Evolutionary conservation across 768 basidiomycete genomes (phyloP).

Genomic region (Amanita muscaria): DNA sequence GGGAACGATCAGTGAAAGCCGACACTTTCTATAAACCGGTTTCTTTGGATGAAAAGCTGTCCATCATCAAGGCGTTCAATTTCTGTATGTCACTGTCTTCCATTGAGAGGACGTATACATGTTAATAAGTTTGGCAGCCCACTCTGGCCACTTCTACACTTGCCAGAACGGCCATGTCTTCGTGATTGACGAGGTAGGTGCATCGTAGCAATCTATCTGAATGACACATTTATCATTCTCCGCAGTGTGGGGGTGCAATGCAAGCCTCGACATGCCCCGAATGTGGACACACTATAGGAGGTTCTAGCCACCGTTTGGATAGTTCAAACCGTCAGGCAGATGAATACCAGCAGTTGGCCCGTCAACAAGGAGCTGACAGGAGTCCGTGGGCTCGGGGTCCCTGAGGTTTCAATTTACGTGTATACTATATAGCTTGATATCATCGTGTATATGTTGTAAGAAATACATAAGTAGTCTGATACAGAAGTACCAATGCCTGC

Average conservation of each 20-base stretch:
- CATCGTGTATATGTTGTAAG: too few relatives aligned
- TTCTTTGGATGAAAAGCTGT: conserved; percentile 43
- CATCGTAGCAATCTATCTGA: not conserved
- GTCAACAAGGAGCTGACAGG: conserved; percentile 17
- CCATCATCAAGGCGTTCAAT: conserved; percentile 39
- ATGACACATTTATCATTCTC: not conserved
- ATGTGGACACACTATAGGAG: conserved; percentile 47
- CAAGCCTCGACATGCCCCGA: conserved; percentile 43
- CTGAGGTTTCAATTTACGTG: not conserved
- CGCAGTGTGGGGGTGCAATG: conserved; percentile 53
- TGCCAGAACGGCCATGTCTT: conserved; percentile 57
- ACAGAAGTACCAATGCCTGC: too few relatives aligned
- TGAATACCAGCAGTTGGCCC: conserved; percentile 40
- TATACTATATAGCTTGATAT: not conserved
- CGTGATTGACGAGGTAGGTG: conserved; percentile 44
- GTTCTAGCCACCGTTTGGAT: conserved; percentile 31
- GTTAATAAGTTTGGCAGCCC: conserved; percentile 17
- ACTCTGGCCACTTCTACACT: conserved; percentile 38
- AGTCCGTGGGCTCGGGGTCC: conserved; percentile 25
- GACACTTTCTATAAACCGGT: conserved; percentile 44
- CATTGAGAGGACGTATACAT: not conserved
- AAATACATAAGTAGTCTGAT: too few relatives aligned
- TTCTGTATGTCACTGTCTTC: conserved; percentile 30
- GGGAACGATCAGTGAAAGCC: conserved; percentile 29
- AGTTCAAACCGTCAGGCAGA: conserved; percentile 32